Conservation (phyloP, 164 flowering plant species). For the Vitis riparia region DNA sequence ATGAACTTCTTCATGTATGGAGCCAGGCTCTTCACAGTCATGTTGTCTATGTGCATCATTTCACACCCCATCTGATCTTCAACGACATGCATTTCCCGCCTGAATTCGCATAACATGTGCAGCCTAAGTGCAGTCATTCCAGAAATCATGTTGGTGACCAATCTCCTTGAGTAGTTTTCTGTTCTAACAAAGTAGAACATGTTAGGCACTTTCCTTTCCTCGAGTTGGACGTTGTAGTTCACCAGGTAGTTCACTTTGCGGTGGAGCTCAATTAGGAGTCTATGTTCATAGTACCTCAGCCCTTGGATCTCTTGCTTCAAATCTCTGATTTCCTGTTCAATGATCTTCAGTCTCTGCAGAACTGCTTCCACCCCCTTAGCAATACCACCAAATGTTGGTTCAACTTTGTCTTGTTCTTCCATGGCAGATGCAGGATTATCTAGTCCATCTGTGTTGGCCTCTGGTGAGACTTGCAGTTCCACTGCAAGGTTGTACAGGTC, state of each 20-base stretch:
- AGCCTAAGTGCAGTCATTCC: slow-evolving; percentile 85
- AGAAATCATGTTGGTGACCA: slow-evolving; percentile 70
- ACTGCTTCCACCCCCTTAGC: slow-evolving; percentile 95
- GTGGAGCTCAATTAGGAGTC: slow-evolving; percentile 71
- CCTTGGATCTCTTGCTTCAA: slow-evolving; percentile 96
- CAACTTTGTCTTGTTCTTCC: slow-evolving; percentile 47
- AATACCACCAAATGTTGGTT: slow-evolving; percentile 72
- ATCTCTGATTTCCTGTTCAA: slow-evolving; percentile 84
- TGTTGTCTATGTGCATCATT: slow-evolving; percentile 79
- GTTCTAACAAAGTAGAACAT: slow-evolving; percentile 86
- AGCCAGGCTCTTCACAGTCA: slow-evolving; percentile 57
- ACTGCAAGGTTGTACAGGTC: slow-evolving; percentile 77
- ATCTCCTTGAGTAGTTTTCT: slow-evolving; percentile 73
- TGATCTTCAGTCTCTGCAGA: slow-evolving; percentile 76
- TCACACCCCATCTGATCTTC: slow-evolving; percentile 92
- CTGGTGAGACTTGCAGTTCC: slow-evolving; percentile 73
- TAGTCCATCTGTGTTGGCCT: slow-evolving; percentile 35
- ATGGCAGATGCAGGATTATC: slow-evolving; percentile 16
- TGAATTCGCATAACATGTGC: slow-evolving; percentile 84
- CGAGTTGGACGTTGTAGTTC: slow-evolving; percentile 66
- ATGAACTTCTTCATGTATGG: slow-evolving; percentile 90
- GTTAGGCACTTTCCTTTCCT: slow-evolving; percentile 90
- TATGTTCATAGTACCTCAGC: slow-evolving; percentile 78
- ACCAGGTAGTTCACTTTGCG: slow-evolving; percentile 73
- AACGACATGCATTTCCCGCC: slow-evolving; percentile 88